A percentile compares a stretch with the other conserved stretches of the same genome.
Evolutionary conservation across 768 basidiomycete genomes (phyloP).

Genomic region (Russula sp.): DNA sequence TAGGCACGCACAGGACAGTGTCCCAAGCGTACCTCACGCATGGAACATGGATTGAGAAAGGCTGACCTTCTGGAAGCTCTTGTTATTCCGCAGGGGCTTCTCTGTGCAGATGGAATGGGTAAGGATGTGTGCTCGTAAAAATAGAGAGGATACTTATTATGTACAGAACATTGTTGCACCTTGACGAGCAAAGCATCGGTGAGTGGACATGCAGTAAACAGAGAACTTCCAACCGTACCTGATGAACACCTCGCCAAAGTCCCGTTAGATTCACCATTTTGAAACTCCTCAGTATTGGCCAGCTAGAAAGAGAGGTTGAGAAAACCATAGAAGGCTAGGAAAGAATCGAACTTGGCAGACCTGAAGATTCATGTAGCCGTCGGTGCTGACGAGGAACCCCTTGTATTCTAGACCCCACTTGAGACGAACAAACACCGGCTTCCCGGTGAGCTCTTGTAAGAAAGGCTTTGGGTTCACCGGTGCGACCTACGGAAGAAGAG

Average conservation of each 20-base stretch:
- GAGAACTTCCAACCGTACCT: constrained; percentile 53
- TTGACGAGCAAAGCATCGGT: constrained; percentile 36
- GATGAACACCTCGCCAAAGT: constrained; percentile 99
- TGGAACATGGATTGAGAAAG: background rate
- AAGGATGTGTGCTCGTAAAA: constrained; percentile 6
- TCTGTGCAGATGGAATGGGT: constrained; percentile 24
- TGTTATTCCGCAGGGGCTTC: constrained; percentile 28
- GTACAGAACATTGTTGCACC: constrained; percentile 95
- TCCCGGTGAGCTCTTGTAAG: constrained; percentile 96
- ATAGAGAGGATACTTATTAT: constrained; percentile 67
- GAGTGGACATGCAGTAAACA: constrained; percentile 13
- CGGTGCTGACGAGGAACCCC: constrained; percentile 97
- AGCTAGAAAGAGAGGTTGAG: constrained; percentile 51
- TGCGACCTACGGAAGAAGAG: constrained; percentile 51
- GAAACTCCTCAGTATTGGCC: constrained; percentile 98
- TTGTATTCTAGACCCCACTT: constrained; percentile 99
- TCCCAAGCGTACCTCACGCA: constrained; percentile 6
- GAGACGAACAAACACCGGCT: constrained; percentile 89
- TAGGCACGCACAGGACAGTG: constrained; percentile 1
- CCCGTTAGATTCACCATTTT: constrained; percentile 93
- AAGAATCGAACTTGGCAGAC: constrained; percentile 43
- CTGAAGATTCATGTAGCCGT: constrained; percentile 99
- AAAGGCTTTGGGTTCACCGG: constrained; percentile 99
- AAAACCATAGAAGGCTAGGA: background rate
- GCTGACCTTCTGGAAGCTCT: background rate